Evolutionary conservation across 1,139 yeast genomes (phyloP), one percentile per base, ranked within the genome.

Genomic region (Debaryomycetaceae sp.): DNA sequence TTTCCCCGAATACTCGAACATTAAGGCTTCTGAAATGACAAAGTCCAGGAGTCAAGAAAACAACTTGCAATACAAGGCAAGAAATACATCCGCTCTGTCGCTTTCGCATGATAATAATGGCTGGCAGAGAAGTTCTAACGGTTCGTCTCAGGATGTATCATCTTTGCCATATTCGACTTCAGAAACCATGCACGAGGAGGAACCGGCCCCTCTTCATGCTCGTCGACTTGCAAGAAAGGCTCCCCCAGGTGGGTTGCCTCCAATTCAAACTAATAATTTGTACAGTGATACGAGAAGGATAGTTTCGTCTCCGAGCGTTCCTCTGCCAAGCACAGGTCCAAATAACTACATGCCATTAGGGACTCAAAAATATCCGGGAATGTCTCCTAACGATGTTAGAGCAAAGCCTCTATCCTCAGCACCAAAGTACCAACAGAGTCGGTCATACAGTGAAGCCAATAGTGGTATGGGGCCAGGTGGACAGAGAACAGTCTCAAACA

Each of bases 271-370:
- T 6, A 55, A 52, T 24, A 45, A 38, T 39, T 43, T 38, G 1
- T 34, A 40, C 24, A 45, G 36, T 38, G 45, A 41, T 37, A 54
- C 51, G 24, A 51, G 67, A 47, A 47, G 68, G 42, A 59, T 62
- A 33, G 66, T 58, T 3, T 64, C 68, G 0, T 54, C 64, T 1
- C 66, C 67, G 6, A 48, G 48, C 13, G 52, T 56, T 37, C 59
- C 58, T 13, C 47, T 47, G 24, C 24, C 37, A 14, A 23, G 34
- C 13, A n/a, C n/a, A 17, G 13, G 48, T 8, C 47, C 40, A 36
- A 40, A 38, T 39, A 42, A 9, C 34, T 45, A n/a, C 7, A 7
- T 11, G 11, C 5, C 38, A 6, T 14, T n/a, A 22, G 13, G 14
- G 6, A 17, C 13, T n/a, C 29, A 36, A 13, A 36, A 36, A 17